Evolutionary conservation across 805 yeast species (phyloP), one percentile per base, ranked within the genome.

Genomic region (Saturnispora halmiae): DNA sequence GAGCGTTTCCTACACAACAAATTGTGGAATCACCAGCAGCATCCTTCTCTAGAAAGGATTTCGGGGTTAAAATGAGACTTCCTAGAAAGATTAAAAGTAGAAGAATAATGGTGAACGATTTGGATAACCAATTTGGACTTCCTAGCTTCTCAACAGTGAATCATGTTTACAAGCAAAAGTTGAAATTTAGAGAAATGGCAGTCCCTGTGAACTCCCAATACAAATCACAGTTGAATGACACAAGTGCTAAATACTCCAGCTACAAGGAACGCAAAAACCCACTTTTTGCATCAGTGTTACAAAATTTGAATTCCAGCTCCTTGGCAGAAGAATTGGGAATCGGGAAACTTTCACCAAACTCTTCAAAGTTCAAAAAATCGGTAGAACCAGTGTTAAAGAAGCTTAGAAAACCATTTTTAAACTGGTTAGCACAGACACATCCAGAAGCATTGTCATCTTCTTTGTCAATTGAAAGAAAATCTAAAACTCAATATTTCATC

Each of bases 31-130:
- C 92, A 0, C 77, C 82, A 38, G 73, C 77, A 36, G 67, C 82
- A 6, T 70, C 81, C 36, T 71, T 79, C 34, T 56, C 67, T 11
- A 67, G 84, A 60, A 78, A 81, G 46, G 83, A 82, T 59, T 84
- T 73, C 69, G 95, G 95, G 52, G 60, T 84, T 45, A 84, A 84
- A 55, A 65, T 78, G 34, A 66, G 82, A 16, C 62, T 84, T 35
- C 95, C 95, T 3, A 64, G 66, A 29, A 77, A 73, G 50, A 57
- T 73, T 34, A 76, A 75, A 31, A 64, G 75, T 14, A 70, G 79
- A 31, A 75, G 74, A 55, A 66, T 84, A 33, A 75, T 78, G 7
- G 68, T 69, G 49, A 78, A 80, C 50, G 79, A 80, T 42, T 56
- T 82, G 11, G 94, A 84, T 54, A 77, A 78, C 48, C 63, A 69